phyloP scores from a whole-genome alignment of 192 early-diverging fungal genomes.

The Podila epicladia region DNA sequence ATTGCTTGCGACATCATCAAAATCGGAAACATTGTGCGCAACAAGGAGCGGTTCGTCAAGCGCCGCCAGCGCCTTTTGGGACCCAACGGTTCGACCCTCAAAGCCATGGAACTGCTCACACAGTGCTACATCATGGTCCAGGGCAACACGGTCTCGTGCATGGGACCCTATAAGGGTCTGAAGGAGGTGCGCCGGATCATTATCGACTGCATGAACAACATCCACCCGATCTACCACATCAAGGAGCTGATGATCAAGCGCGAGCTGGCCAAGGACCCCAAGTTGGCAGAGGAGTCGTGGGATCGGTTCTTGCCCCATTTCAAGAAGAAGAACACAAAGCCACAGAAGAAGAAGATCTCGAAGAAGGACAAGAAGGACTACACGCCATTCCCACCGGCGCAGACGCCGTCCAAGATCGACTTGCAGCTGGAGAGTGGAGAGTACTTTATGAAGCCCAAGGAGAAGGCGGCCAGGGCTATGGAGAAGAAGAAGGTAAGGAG shows the following conservation, averaged over 20 bases:
- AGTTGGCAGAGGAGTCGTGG: conserved; percentile 94
- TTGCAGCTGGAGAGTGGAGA: conserved; percentile 94
- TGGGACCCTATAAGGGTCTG: conserved; percentile 92
- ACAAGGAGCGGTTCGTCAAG: conserved; percentile 99
- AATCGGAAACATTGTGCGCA: conserved; percentile 93
- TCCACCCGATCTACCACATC: conserved; percentile 99
- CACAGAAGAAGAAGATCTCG: conserved; percentile 68
- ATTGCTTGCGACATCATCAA: conserved; percentile 96
- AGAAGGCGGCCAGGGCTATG: conserved; percentile 69
- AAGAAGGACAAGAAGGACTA: conserved; percentile 83
- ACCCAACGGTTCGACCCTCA: conserved; percentile 94
- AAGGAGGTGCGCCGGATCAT: conserved; percentile 91
- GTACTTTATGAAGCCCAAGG: conserved; percentile 88
- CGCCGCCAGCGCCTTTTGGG: conserved; percentile 94
- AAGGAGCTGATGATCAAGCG: conserved; percentile 99
- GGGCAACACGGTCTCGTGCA: conserved; percentile 94
- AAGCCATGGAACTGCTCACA: conserved; percentile 97
- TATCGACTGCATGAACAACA: conserved; percentile 97
- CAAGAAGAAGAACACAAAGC: conserved; percentile 88
- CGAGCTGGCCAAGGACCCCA: conserved; percentile 96
- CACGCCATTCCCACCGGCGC: conserved; percentile 92
- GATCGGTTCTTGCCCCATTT: conserved; percentile 97
- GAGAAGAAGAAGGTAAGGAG: conserved; percentile 73
- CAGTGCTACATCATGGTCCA: conserved; percentile 98
- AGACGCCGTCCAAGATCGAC: conserved; percentile 88